A percentile compares a stretch with the other conserved stretches of the same genome.
Conservation (phyloP, 2,329 filamentous ascomycete genomes). For the Penicillium brevicompactum region DNA sequence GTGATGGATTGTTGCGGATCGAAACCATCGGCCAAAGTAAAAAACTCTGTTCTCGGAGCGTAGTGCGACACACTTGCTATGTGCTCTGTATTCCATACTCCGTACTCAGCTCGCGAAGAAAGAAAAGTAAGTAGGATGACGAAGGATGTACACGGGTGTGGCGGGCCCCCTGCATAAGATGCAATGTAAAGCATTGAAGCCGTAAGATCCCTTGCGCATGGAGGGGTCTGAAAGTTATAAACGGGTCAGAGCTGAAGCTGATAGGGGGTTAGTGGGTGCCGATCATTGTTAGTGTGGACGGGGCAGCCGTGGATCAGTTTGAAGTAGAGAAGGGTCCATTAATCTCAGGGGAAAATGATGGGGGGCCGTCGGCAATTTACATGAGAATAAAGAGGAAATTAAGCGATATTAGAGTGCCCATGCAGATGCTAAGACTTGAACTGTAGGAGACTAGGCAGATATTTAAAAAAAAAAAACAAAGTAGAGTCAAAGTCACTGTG, state of each 20-base stretch:
- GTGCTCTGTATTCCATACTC: too few relatives aligned
- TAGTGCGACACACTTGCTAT: too few relatives aligned
- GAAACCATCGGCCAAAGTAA: too few relatives aligned
- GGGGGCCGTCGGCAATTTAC: not conserved
- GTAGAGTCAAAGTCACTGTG: not conserved
- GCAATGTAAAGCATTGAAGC: not conserved
- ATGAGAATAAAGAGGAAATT: not conserved
- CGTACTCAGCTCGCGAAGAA: too few relatives aligned
- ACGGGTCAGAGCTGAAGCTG: not conserved
- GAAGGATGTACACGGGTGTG: not conserved
- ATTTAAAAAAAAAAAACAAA: not conserved
- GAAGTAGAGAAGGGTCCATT: not conserved
- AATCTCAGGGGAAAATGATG: not conserved
- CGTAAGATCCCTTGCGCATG: not conserved
- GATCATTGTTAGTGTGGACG: not conserved
- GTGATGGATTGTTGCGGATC: too few relatives aligned
- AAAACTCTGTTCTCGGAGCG: too few relatives aligned
- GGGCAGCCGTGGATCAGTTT: not conserved
- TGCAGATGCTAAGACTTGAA: not conserved
- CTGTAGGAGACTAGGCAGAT: not conserved
- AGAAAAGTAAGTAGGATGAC: too few relatives aligned
- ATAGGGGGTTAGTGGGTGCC: not conserved
- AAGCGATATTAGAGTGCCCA: not conserved
- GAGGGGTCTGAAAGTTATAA: not conserved
- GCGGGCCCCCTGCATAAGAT: not conserved